These are phyloP conservation scores for Scheffersomyces lignosus DNA, from an alignment of 805 yeast species.

Conservation along the genomic window DNA sequence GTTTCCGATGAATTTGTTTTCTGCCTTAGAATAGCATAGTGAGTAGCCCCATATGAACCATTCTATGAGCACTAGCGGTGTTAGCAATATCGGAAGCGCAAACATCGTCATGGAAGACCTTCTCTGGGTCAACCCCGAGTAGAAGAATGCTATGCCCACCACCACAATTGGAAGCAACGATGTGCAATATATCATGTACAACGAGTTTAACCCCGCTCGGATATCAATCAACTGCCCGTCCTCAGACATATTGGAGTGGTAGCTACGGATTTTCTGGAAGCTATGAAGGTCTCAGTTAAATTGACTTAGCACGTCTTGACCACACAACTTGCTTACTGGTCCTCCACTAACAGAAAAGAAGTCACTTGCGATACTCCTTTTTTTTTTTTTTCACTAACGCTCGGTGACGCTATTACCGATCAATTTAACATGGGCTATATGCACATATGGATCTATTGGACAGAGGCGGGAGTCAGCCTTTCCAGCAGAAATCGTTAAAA, in stretches of 20 bases:
- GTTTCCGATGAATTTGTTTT: conserved; percentile 29
- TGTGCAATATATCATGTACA: conserved; percentile 39
- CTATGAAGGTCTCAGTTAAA: too few relatives aligned
- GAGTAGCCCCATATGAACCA: conserved; percentile 50
- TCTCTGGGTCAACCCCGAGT: conserved; percentile 44
- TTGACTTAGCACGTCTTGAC: too few relatives aligned
- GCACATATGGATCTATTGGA: neutral
- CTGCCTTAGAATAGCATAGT: conserved; percentile 35
- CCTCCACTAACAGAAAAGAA: too few relatives aligned
- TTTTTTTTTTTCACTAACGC: neutral
- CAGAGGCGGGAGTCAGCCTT: neutral
- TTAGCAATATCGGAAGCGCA: conserved; percentile 32
- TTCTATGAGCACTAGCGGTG: conserved; percentile 35
- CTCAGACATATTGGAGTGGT: neutral
- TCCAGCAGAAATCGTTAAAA: conserved; percentile 19
- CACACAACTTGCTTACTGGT: too few relatives aligned
- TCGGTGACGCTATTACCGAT: neutral
- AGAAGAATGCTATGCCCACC: conserved; percentile 39
- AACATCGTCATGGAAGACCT: conserved; percentile 42
- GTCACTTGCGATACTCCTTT: too few relatives aligned
- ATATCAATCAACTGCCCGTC: neutral
- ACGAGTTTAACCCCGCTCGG: conserved; percentile 17
- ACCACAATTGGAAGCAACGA: conserved; percentile 30
- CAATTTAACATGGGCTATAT: neutral
- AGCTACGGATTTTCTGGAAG: too few relatives aligned